Evolutionary conservation across 2,329 filamentous ascomycete species (phyloP).

Genomic region (Kalmusia sp.): DNA sequence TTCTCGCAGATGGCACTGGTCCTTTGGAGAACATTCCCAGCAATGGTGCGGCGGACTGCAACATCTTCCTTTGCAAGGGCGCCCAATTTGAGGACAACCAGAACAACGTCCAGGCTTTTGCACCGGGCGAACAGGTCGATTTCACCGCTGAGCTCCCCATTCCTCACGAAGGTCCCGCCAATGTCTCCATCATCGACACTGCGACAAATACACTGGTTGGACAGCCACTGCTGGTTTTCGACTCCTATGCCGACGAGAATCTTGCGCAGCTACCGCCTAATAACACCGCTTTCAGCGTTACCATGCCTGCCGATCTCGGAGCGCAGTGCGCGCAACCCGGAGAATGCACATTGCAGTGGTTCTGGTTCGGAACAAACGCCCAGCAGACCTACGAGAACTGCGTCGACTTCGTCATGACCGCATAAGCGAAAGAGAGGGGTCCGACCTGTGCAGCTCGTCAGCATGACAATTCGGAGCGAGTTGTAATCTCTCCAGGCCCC

Average conservation of each 20-base stretch:
- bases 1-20: constrained; percentile 53
- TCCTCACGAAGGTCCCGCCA: constrained; percentile 62
- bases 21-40: constrained; percentile 54
- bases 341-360: constrained; percentile 65
- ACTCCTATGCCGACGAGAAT: constrained; percentile 35
- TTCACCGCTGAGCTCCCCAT: constrained; percentile 56
- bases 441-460: no score
- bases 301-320: constrained; percentile 57
- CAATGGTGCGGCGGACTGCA: constrained; percentile 56
- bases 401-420: constrained; percentile 58
- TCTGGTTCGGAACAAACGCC: constrained; percentile 63
- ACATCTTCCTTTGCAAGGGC: constrained; percentile 65
- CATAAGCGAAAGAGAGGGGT: constrained; percentile 1
- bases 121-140: constrained; percentile 53
- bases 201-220: constrained; percentile 61
- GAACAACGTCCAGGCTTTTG: constrained; percentile 58
- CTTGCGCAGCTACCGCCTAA: constrained; percentile 46
- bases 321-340: constrained; percentile 55
- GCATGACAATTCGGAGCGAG: no score
- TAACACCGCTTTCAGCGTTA: constrained; percentile 59
- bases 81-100: constrained; percentile 65
- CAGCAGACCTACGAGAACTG: constrained; percentile 69
- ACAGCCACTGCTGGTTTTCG: constrained; percentile 30
- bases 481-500: no score
- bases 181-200: constrained; percentile 67